Base-by-base conservation (phyloP, 2,329 filamentous ascomycete genomes). In the Conoideocrella luteorostrata region DNA sequence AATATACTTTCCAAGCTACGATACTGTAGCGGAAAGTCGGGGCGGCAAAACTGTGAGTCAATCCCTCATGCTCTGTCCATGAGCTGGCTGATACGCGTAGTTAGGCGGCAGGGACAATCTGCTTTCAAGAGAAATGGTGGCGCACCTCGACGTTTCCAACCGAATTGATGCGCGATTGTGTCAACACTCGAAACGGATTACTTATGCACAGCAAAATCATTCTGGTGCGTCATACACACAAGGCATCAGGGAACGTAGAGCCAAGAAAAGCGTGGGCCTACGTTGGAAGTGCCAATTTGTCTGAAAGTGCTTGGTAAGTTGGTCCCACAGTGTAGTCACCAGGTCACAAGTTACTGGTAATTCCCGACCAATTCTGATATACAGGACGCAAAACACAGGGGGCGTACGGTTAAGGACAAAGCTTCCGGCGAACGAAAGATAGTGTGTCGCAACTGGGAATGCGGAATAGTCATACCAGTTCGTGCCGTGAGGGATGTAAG, bases 371-470 rank as follows among this genome's bases (percentile, higher is more conserved):
- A 13, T 21, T 46, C 36, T 47, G 35, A 43, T 47, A 37, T n/a
- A 26, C 23, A 41, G 9, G 20, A 23, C 36, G 20, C 13, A n/a
- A 36, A 42, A n/a, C 10, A 26, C 51, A 88, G 85, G 91, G 93
- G 91, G 18, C 81, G 81, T 37, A 65, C 95, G 23, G 78, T 82
- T 43, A 81, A 82, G 56, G 84, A 94, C 55, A 80, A 75, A 52
- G 65, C 61, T 7, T 84, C 78, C 3, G 82, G 82, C 48, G 65
- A 77, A 48, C 77, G 80, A 11, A 95, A 88, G 62, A 72, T 97
- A 50, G 89, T 77, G 49, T 89, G 86, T 62, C 81, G 86, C 43
- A 98, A 97, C 62, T 97, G 91, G 90, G 93, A 97, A 66, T 95
- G 89, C 58, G 93, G 93, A 28, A 86, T 98, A 1, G 55, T 97